Conservation (phyloP, 140 eudicot species). For the Flaveria floridana region DNA sequence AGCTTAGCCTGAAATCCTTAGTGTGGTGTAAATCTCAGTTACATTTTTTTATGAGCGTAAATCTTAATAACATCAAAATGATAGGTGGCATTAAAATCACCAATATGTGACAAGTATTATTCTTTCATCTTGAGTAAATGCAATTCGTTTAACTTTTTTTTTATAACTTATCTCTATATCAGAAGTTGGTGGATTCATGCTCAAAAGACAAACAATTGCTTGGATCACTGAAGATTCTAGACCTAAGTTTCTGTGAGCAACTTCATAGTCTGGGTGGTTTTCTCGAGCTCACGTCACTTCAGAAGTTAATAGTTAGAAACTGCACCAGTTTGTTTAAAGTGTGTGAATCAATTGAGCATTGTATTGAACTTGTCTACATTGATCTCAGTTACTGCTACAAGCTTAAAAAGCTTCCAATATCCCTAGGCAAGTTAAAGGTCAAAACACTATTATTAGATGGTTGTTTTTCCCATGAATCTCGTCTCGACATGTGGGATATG, state of each 20-base stretch:
- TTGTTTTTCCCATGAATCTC: not conserved
- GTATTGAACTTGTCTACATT: not conserved
- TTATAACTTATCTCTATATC: not conserved
- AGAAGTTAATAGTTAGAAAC: not conserved
- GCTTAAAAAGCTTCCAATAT: slow-evolving; percentile 7
- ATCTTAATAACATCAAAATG: no score
- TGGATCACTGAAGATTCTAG: slow-evolving; percentile 9
- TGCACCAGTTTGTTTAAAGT: slow-evolving; percentile 12
- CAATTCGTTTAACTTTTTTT: not conserved
- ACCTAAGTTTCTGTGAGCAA: not conserved
- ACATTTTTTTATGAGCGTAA: no score
- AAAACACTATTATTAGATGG: slow-evolving; percentile 2
- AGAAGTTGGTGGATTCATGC: not conserved
- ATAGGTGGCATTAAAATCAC: not conserved
- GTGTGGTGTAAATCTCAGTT: no score
- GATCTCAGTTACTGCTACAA: slow-evolving; percentile 10
- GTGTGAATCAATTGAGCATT: slow-evolving; percentile 11
- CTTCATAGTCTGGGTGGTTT: slow-evolving; percentile 11
- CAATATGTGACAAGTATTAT: not conserved
- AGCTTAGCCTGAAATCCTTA: not conserved
- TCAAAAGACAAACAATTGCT: not conserved
- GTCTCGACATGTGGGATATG: not conserved
- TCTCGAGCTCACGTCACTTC: slow-evolving; percentile 11
- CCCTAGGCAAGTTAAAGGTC: not conserved
- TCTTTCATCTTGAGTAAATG: not conserved